A percentile compares a stretch with the other conserved stretches of the same genome.
Conservation (phyloP, 1,139 yeast species). For the Blastobotrys raffinosifermentans region DNA sequence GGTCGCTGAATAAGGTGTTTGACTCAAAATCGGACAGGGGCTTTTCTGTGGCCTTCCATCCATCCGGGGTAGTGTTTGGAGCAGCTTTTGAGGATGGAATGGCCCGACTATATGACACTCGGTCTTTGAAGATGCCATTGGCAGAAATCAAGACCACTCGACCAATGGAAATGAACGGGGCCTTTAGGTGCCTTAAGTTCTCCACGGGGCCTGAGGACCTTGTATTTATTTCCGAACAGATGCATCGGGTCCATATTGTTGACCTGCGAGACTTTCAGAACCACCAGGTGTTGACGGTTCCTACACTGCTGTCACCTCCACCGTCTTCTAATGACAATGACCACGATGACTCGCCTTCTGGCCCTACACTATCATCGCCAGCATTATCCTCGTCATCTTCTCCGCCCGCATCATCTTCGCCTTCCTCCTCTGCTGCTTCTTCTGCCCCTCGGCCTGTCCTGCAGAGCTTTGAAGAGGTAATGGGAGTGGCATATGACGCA, state of each 20-base stretch:
- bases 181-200: conserved; percentile 63
- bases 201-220: conserved; percentile 70
- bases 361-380: too few species aligned
- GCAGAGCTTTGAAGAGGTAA: too few species aligned
- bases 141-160: conserved; percentile 36
- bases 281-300: conserved; percentile 68
- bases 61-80: conserved; percentile 67
- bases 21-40: conserved; percentile 70
- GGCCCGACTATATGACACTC: conserved; percentile 66
- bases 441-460: neutral
- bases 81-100: conserved; percentile 83
- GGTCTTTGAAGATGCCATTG: conserved; percentile 44
- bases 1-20: conserved; percentile 33
- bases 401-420: neutral
- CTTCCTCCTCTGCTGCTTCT: neutral
- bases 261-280: conserved; percentile 67
- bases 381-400: neutral
- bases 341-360: conserved; percentile 1
- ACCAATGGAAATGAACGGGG: conserved; percentile 39
- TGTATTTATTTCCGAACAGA: conserved; percentile 73
- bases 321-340: too few species aligned
- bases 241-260: conserved; percentile 75
- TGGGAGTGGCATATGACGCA: too few species aligned
- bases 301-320: conserved; percentile 29
- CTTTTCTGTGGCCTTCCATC: conserved; percentile 73